phyloP scores from a whole-genome alignment of 331 rosid species.

The Rosa hybrid region DNA sequence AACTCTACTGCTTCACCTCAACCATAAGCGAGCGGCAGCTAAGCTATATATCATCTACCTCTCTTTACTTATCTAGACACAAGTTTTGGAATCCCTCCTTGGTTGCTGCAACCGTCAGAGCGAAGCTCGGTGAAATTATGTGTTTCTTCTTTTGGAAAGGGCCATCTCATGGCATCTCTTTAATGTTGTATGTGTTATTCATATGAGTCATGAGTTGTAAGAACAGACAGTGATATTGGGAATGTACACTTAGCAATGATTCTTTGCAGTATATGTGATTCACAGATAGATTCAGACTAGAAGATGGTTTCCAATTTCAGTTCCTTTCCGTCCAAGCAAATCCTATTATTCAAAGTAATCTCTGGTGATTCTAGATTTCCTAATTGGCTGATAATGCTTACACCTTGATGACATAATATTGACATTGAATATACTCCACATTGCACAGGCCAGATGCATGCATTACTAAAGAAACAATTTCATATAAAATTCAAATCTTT shows the following conservation, averaged over 20 bases:
- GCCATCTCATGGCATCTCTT: conserved; percentile 21
- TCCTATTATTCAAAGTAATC: neutral
- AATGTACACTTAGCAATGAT: conserved; percentile 47
- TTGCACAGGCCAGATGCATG: neutral
- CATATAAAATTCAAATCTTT: neutral
- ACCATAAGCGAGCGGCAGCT: conserved; percentile 36
- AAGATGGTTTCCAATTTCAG: neutral
- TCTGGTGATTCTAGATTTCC: neutral
- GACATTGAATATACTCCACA: neutral
- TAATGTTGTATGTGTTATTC: conserved; percentile 29
- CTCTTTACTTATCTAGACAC: conserved; percentile 23
- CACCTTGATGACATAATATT: neutral
- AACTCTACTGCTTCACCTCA: conserved; percentile 14
- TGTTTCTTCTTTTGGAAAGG: conserved; percentile 24
- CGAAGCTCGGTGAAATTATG: conserved; percentile 48
- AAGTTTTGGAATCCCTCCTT: conserved; percentile 39
- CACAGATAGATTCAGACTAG: conserved; percentile 1
- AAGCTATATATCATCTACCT: conserved; percentile 22
- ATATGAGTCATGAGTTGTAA: conserved; percentile 34
- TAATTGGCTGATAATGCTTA: neutral
- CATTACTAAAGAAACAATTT: neutral
- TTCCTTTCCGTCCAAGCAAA: neutral
- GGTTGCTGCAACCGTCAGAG: conserved; percentile 46
- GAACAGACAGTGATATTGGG: conserved; percentile 33
- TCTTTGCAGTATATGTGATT: conserved; percentile 30